A percentile compares a stretch with the other conserved stretches of the same genome.
Evolutionary conservation across 768 basidiomycete genomes (phyloP).

Genomic region (Lentinus tigrinus): DNA sequence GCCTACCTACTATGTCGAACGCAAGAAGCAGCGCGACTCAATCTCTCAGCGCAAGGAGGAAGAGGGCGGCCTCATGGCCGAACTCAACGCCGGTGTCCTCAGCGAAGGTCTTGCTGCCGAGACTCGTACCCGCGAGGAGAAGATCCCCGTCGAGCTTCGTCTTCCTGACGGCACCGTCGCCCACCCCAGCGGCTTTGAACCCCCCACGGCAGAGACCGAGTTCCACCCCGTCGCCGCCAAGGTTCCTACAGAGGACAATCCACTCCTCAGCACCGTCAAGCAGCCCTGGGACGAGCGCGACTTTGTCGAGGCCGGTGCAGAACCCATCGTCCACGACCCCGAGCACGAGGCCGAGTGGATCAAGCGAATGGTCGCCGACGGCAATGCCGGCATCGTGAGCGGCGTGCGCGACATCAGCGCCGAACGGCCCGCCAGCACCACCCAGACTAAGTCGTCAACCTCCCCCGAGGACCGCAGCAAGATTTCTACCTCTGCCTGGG

Average conservation of each 20-base stretch:
- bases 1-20: slow-evolving; percentile 29
- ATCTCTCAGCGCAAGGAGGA: slow-evolving; percentile 29
- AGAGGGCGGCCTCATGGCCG: slow-evolving; percentile 28
- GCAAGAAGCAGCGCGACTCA: slow-evolving; percentile 24
- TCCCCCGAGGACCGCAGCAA: slow-evolving; percentile 8
- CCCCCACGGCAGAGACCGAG: slow-evolving; percentile 39
- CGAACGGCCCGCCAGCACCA: neutral
- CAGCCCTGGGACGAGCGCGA: slow-evolving; percentile 27
- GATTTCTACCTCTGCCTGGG: slow-evolving; percentile 20
- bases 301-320: neutral
- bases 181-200: slow-evolving; percentile 44
- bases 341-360: slow-evolving; percentile 15
- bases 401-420: slow-evolving; percentile 5
- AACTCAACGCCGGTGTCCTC: slow-evolving; percentile 29
- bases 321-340: slow-evolving; percentile 2
- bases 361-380: slow-evolving; percentile 8
- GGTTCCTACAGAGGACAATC: slow-evolving; percentile 19
- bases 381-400: slow-evolving; percentile 1
- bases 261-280: slow-evolving; percentile 23
- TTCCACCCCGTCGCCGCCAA: slow-evolving; percentile 31
- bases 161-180: slow-evolving; percentile 37
- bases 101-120: slow-evolving; percentile 29
- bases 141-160: slow-evolving; percentile 43
- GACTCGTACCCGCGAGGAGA: slow-evolving; percentile 29
- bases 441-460: neutral